Evolutionary conservation across 73 alveolate species (phyloP), one percentile per base, ranked within the genome.

Genomic region (Loxodes magnus): DNA sequence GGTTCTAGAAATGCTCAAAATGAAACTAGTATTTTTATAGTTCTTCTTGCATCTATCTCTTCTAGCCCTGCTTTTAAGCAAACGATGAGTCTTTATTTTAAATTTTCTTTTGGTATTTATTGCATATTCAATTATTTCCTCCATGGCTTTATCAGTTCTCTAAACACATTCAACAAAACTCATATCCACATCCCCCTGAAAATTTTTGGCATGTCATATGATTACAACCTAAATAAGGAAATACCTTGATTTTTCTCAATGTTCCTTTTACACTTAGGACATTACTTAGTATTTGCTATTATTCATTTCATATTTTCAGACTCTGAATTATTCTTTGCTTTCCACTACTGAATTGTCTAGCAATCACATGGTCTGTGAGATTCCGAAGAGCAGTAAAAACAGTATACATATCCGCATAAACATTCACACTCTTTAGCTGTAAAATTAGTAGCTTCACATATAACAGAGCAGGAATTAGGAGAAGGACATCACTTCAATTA

Each of bases 201-300:
- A n/a, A n/a, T 75, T 60, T 67, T 43, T 57, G 15, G 33, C 86
- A 74, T 5, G 78, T 68, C 84, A 68, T 67, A 74, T 66, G 88
- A 35, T 66, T 66, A 54, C 88, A 66, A 16, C 83, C n/a, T n/a
- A n/a, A n/a, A n/a, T n/a, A n/a, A n/a, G n/a, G n/a, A n/a, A n/a
- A n/a, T n/a, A n/a, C n/a, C 88, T 50, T 74, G 88, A 56, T 79
- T 79, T 75, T 84, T 84, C 43, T 84, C 78, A n/a, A 84, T 79
- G 33, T 76, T 35, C 4, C 58, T 79, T 51, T 72, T 71, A 38
- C 96, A 79, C 56, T 66, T 72, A 3, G 93, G 93, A 35, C 96
- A 79, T 15, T 38, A 62, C 34, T 77, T 77, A 17, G 87, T 71
- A 49, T 76, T 68, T 4, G 71, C 90, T 22, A 76, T 35, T 16